Evolutionary conservation across 108 stramenopile species (phyloP), one percentile per base, ranked within the genome.

Genomic region (Fragilariopsis cylindrus): DNA sequence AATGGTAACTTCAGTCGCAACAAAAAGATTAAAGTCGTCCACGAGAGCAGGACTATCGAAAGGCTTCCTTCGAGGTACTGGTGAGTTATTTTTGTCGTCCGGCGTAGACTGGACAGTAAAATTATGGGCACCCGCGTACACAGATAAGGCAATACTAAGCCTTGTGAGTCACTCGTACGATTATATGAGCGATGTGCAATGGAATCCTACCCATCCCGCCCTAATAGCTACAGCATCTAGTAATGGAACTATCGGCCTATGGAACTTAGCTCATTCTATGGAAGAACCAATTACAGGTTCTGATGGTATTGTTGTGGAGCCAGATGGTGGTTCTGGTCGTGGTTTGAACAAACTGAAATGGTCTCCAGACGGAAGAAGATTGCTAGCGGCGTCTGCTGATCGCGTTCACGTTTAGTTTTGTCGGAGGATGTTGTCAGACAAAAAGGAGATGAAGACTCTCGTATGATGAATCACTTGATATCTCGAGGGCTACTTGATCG

Each of bases 61-160:
- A 52, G 93, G 93, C 55, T 95, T 95, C 71, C 56, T 87, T 53
- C 83, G 89, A 57, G 90, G 91, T 13, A 75, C 77, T 7, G 86
- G 80, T 52, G 93, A 91, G 19, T 79, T 96, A 13, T 71, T 95
- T 48, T 70, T 96, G 42, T 85, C 92, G 7, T 88, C 87, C 41
- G 92, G 92, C 53, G 89, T 96, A 1, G 96, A 96, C 74, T 96
- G 96, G 96, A 91, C 92, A 3, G 87, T 90, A 54, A 95, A 96
- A 72, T 70, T 96, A 39, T 96, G 93, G 93, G 88, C 91, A 43
- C 93, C 93, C 1, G 90, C 91, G 5, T 90, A 92, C 69, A 79
- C 74, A 18, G 89, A 95, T 58, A 81, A 60, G 49, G 87, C 94
- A 5, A 48, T 95, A 44, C 57, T 90, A 76, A 92, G 86, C 70